These are phyloP conservation scores for Papiliotrema terrestris DNA, from an alignment of 1,284 basidiomycete genomes.

Conservation along the genomic window DNA sequence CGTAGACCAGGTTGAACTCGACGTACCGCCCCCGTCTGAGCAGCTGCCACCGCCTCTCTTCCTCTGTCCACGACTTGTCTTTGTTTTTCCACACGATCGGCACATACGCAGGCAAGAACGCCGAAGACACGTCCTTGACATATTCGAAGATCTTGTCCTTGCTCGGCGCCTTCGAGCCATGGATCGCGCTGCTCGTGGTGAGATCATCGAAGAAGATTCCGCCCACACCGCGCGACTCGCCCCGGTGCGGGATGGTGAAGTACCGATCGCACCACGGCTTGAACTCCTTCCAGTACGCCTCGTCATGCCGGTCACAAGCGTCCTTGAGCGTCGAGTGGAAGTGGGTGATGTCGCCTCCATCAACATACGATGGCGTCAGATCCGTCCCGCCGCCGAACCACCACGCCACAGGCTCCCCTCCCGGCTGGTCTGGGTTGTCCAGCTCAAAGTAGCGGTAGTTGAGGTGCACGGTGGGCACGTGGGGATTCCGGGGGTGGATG, in stretches of 20 bases:
- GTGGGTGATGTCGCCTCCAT: slow-evolving; percentile 77
- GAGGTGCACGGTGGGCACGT: slow-evolving; percentile 87
- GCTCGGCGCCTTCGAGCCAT: slow-evolving; percentile 41
- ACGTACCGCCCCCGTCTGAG: slow-evolving; percentile 84
- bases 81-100: slow-evolving; percentile 68
- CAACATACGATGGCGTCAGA: slow-evolving; percentile 90
- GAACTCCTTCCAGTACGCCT: slow-evolving; percentile 70
- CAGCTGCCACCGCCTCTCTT: slow-evolving; percentile 79
- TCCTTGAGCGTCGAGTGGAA: slow-evolving; percentile 79
- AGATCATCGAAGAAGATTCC: slow-evolving; percentile 97
- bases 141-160: slow-evolving; percentile 72
- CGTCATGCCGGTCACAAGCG: slow-evolving; percentile 72
- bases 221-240: slow-evolving; percentile 83
- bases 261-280: slow-evolving; percentile 98
- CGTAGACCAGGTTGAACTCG: slow-evolving; percentile 90
- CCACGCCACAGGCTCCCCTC: slow-evolving; percentile 65
- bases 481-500: slow-evolving; percentile 88
- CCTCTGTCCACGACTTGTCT: slow-evolving; percentile 59
- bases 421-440: slow-evolving; percentile 54
- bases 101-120: slow-evolving; percentile 83
- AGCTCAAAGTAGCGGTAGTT: slow-evolving; percentile 99
- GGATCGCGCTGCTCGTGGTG: slow-evolving; percentile 38
- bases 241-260: slow-evolving; percentile 90
- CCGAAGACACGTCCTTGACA: slow-evolving; percentile 64
- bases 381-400: slow-evolving; percentile 99